Conservation (phyloP, 768 basidiomycete species). For the Coprinopsis strossmayeri region DNA sequence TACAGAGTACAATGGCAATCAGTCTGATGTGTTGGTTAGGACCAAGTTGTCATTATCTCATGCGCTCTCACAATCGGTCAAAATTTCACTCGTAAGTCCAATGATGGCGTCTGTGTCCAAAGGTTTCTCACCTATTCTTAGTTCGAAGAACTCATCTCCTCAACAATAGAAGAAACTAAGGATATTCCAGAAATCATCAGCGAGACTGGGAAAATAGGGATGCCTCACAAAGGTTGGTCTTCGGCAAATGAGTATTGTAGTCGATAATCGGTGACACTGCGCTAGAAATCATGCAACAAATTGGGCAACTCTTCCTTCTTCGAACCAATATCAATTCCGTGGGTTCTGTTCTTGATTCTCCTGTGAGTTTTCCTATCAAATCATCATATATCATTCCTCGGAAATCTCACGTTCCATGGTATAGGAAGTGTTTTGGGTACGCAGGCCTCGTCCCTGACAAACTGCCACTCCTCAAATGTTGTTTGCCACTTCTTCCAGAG, state of each 20-base stretch:
- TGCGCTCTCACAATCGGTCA: conserved; percentile 93
- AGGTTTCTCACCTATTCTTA: conserved; percentile 21
- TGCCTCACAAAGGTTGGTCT: conserved; percentile 66
- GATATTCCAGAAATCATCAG: conserved; percentile 91
- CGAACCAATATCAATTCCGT: conserved; percentile 94
- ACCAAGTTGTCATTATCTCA: conserved; percentile 94
- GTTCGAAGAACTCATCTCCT: conserved; percentile 90
- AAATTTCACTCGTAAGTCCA: conserved; percentile 75
- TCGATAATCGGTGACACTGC: conserved; percentile 10
- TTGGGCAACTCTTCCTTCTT: conserved; percentile 89
- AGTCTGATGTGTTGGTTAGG: conserved; percentile 39
- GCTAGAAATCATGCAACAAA: conserved; percentile 94
- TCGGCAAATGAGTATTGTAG: conserved; percentile 7
- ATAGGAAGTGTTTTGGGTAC: conserved; percentile 92
- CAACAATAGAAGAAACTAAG: conserved; percentile 93
- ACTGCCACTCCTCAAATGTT: not conserved
- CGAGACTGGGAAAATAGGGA: conserved; percentile 91
- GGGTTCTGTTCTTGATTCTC: conserved; percentile 94
- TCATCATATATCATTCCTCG: conserved; percentile 8
- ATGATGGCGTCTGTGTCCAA: not conserved
- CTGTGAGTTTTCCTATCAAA: conserved; percentile 44
- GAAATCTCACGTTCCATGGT: conserved; percentile 8
- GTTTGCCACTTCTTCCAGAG: conserved; percentile 40
- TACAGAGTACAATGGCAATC: conserved; percentile 11
- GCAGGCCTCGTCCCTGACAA: conserved; percentile 17